Evolutionary conservation across 352 stramenopile genomes (phyloP), one percentile per base, ranked within the genome.

Genomic region (Hyaloperonospora brassicae): DNA sequence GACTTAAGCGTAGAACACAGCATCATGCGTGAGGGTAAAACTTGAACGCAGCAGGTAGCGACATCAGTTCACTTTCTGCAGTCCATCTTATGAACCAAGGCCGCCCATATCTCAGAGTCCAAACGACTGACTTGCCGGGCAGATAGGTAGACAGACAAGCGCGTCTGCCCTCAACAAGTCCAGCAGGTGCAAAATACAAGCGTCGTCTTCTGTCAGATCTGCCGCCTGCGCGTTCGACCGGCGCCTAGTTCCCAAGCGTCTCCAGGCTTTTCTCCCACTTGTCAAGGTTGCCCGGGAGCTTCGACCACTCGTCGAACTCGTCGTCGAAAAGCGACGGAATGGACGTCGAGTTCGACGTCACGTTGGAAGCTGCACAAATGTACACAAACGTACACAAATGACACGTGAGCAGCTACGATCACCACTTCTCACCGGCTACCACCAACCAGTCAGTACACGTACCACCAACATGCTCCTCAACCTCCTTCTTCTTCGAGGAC

Each of bases 211-310:
- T 52, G 27, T 68, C 61, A 47, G 38, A 61, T 27, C n/a, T 38
- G 43, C 24, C 44, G 34, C 51, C 53, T 59, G 58, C 38, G 24
- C 48, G 43, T 47, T 56, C 56, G 44, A 34, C 17, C 57, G 36
- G 17, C 52, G 49, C 47, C 86, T 89, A 92, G 64, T 86, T 84
- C 57, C 79, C 82, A 61, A 89, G 62, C 49, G 75, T 89, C 66
- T 93, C 79, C 40, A 93, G 73, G 65, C 79, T 92, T 74, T 90
- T 81, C 73, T 93, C 84, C 84, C 84, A 93, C 62, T 84, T 84
- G 58, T 83, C 79, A 24, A 89, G 57, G 70, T 93, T 93, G 66
- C 81, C 84, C 35, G 84, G 72, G 46, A 87, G 53, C 76, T 91
- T 84, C 35, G 81, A 89, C 84, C 84, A 93, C 68, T 81, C 72